Conservation (phyloP, 2,329 filamentous ascomycete genomes). For the Pyrenochaeta sp. region DNA sequence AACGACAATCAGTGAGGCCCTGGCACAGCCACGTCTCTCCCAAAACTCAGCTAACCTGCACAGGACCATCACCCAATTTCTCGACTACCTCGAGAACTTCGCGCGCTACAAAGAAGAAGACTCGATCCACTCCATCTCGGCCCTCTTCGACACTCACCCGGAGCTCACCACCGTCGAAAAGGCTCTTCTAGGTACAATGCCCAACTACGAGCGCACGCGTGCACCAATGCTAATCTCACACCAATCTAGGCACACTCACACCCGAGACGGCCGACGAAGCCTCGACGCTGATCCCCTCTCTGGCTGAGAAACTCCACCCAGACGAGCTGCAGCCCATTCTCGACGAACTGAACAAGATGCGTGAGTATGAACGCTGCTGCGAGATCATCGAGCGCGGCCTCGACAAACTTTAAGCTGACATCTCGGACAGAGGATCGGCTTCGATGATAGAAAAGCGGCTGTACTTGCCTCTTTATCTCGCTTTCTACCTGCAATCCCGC, state of each 20-base stretch:
- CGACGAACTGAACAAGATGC: slow-evolving; percentile 87
- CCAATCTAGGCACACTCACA: slow-evolving; percentile 77
- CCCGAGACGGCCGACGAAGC: slow-evolving; percentile 94
- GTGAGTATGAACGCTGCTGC: slow-evolving; percentile 51
- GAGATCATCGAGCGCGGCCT: background rate
- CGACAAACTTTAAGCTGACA: slow-evolving; percentile 23
- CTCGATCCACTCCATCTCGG: slow-evolving; percentile 92
- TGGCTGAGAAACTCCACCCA: slow-evolving; percentile 89
- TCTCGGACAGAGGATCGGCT: slow-evolving; percentile 35
- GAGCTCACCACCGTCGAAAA: slow-evolving; percentile 91
- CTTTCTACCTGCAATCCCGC: no score
- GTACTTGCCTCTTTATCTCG: no score
- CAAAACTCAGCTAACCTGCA: slow-evolving; percentile 12
- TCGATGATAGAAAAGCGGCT: no score
- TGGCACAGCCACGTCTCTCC: slow-evolving; percentile 30
- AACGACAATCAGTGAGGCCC: slow-evolving; percentile 49
- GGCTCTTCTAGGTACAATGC: slow-evolving; percentile 79
- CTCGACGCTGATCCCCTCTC: slow-evolving; percentile 89
- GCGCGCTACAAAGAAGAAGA: slow-evolving; percentile 95
- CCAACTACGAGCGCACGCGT: slow-evolving; percentile 31
- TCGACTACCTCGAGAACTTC: slow-evolving; percentile 93
- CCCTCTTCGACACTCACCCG: slow-evolving; percentile 78
- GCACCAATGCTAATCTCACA: no score
- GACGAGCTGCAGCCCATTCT: slow-evolving; percentile 87
- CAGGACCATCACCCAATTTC: slow-evolving; percentile 83